Evolutionary conservation across 148 eudicot genomes (phyloP), one percentile per base, ranked within the genome.

Genomic region (Silene conica): DNA sequence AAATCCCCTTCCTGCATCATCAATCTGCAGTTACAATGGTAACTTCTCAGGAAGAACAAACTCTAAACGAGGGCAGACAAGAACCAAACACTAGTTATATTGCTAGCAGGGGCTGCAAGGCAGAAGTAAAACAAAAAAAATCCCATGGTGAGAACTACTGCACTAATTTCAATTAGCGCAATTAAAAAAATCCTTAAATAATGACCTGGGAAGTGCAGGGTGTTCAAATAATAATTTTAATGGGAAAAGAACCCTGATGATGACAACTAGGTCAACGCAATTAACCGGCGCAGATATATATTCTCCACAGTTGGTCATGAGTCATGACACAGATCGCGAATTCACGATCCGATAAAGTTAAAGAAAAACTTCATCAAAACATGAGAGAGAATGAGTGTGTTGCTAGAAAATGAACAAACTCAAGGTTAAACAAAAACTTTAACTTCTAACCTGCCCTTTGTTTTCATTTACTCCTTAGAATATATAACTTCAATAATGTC

Each of bases 1-100:
- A 69, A 95, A 95, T 64, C 98, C 98, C 79, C 98, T 88, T 72
- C 79, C 82, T 73, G 96, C 83, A 87, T 90, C 86, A 86, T 92
- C 86, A 67, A 95, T 96, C 98, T 95, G 89, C 46, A 77, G 12
- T 10, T 64, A 26, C 77, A 20, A 46, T 67, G 43, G 70, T 64
- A 22, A 38, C 52, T 52, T 22, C 46, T 63, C 21, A n/a, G 2
- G n/a, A 41, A 12, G 11, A 55, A 31, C 6, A 8, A 10, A 45
- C 19, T 45, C 18, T 45, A 8, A 28, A 48, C 8, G 9, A 72
- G 31, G 48, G 57, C 41, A 57, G 25, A 61, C 56, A 34, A 52
- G 22, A 7, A 46, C 14, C 63, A 9, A 66, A 54, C 19, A 52
- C 46, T 38, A 34, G 16, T 23, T 54, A 22, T 50, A 3, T 60